A percentile compares a stretch with the other conserved stretches of the same genome.
Conservation (phyloP, 306 rosid genomes). For the Cicer judaicum region DNA sequence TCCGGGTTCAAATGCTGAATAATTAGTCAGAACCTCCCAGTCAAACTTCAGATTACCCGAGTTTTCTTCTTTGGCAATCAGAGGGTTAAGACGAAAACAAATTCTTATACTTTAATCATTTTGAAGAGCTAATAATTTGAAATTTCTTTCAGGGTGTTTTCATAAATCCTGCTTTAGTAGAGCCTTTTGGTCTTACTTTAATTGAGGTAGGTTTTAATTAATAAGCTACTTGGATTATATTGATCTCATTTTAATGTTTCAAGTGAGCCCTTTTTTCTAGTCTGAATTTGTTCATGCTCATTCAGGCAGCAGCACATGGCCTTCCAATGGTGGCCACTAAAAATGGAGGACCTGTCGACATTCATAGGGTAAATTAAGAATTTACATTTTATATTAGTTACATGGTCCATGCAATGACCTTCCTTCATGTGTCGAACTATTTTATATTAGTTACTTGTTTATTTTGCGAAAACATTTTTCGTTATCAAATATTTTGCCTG, state of each 20-base stretch:
- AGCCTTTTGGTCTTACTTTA: slow-evolving; percentile 91
- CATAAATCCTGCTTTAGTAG: slow-evolving; percentile 92
- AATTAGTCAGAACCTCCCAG: too few species aligned
- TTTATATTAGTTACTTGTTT: too few species aligned
- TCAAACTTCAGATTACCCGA: too few species aligned
- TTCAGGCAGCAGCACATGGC: slow-evolving; percentile 93
- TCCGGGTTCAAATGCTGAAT: too few species aligned
- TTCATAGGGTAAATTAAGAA: slow-evolving; percentile 66
- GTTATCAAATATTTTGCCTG: too few species aligned
- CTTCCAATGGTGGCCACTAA: slow-evolving; percentile 94
- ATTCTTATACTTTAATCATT: slow-evolving; percentile 15
- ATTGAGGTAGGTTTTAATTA: slow-evolving; percentile 70
- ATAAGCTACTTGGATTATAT: slow-evolving; percentile 20
- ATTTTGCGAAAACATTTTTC: too few species aligned
- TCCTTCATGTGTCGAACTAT: slow-evolving; percentile 17
- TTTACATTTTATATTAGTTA: slow-evolving; percentile 17
- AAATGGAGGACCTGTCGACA: slow-evolving; percentile 96
- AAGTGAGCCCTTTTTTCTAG: slow-evolving; percentile 5
- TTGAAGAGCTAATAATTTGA: slow-evolving; percentile 38
- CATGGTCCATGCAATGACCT: neutral
- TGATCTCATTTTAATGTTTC: slow-evolving; percentile 30
- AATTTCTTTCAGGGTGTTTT: slow-evolving; percentile 79
- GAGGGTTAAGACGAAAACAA: too few species aligned
- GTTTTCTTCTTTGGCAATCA: too few species aligned
- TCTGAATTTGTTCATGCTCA: slow-evolving; percentile 32